Conservation (phyloP, 139 green algal species). For the Picochlorum sp. region DNA sequence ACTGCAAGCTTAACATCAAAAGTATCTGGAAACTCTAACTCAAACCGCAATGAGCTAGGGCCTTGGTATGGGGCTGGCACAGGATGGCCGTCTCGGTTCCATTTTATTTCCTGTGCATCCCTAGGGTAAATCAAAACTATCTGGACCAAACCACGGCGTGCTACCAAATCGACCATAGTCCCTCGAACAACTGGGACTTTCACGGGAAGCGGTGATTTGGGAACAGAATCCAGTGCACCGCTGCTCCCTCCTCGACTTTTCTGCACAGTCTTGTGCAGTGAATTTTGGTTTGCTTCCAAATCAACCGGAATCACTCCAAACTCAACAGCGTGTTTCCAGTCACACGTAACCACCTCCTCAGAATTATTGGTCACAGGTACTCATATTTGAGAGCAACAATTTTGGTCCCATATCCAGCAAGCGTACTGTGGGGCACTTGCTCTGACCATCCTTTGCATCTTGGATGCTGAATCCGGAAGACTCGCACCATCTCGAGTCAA, state of each 20-base stretch:
- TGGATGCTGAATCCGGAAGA: constrained; percentile 18
- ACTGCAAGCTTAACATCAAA: constrained; percentile 34
- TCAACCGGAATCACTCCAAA: constrained; percentile 49
- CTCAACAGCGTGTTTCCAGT: constrained; percentile 58
- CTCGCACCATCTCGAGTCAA: constrained; percentile 28
- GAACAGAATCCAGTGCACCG: constrained; percentile 48
- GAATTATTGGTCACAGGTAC: constrained; percentile 37
- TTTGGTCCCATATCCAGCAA: constrained; percentile 59
- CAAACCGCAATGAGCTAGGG: constrained; percentile 29
- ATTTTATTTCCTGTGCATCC: constrained; percentile 41
- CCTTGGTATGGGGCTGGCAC: constrained; percentile 39
- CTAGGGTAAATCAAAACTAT: constrained; percentile 37
- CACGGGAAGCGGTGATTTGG: constrained; percentile 52
- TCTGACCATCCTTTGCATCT: not conserved
- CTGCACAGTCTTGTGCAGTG: constrained; percentile 37
- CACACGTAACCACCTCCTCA: constrained; percentile 50
- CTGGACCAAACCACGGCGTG: constrained; percentile 32
- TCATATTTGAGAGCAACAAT: constrained; percentile 51
- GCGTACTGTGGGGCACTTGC: constrained; percentile 21
- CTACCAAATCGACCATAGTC: constrained; percentile 47
- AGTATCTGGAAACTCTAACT: constrained; percentile 27
- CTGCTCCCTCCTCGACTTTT: not conserved
- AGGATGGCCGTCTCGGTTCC: constrained; percentile 41
- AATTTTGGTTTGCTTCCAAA: constrained; percentile 14
- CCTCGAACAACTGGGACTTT: constrained; percentile 51